phyloP scores from a whole-genome alignment of 305 asterid species.

The Euphrasia arctica region DNA sequence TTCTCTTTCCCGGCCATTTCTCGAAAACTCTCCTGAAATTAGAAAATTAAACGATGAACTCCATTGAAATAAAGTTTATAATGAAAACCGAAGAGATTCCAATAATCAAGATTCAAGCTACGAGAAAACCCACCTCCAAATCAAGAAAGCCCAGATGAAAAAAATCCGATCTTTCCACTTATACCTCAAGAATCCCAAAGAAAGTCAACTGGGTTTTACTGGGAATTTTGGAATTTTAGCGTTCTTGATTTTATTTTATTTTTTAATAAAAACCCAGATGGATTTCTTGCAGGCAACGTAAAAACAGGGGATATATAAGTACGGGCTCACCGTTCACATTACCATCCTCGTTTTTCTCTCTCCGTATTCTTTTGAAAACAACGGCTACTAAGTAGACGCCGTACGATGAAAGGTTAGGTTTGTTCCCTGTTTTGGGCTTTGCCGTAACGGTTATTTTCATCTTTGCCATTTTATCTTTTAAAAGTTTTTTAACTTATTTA shows the following conservation, averaged over 20 bases:
- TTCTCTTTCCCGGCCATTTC: slow-evolving; percentile 64
- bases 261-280: neutral
- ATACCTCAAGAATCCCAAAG: slow-evolving; percentile 10
- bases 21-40: neutral
- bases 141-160: slow-evolving; percentile 22
- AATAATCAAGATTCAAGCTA: slow-evolving; percentile 10
- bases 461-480: slow-evolving; percentile 6
- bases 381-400: slow-evolving; percentile 58
- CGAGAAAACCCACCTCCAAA: slow-evolving; percentile 5
- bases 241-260: no score
- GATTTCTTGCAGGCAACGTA: slow-evolving; percentile 27
- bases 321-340: slow-evolving; percentile 11
- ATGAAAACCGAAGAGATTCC: neutral
- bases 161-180: neutral
- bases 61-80: no score
- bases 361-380: slow-evolving; percentile 46
- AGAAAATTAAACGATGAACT: neutral
- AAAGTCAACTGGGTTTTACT: neutral
- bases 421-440: slow-evolving; percentile 24
- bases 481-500: no score
- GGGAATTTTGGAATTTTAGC: slow-evolving; percentile 2
- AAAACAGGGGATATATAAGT: slow-evolving; percentile 37
- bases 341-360: slow-evolving; percentile 13
- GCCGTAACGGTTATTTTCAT: slow-evolving; percentile 37
- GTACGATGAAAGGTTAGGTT: slow-evolving; percentile 38